Evolutionary conservation across 208 protist genomes (phyloP).

Genomic region (Wallacemonas sp.): DNA sequence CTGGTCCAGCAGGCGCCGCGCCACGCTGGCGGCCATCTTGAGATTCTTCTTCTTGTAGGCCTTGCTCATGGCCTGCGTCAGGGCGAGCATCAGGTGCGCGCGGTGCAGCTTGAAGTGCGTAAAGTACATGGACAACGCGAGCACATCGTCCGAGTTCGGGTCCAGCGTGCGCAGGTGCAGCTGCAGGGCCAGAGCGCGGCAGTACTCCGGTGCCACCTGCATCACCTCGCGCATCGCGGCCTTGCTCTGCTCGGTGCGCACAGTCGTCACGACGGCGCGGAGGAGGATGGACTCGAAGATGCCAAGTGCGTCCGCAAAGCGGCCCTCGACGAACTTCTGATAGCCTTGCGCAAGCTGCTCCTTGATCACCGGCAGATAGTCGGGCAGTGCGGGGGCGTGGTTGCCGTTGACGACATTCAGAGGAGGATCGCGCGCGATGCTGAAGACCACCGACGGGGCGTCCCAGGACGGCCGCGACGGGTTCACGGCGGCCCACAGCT

Average conservation of each 20-base stretch:
- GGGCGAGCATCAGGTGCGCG: constrained; percentile 87
- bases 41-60: constrained; percentile 94
- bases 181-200: constrained; percentile 76
- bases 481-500: constrained; percentile 78
- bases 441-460: constrained; percentile 41
- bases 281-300: constrained; percentile 88
- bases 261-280: constrained; percentile 76
- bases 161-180: constrained; percentile 68
- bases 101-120: constrained; percentile 96
- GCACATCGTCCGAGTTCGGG: constrained; percentile 41
- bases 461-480: constrained; percentile 41
- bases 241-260: constrained; percentile 60
- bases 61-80: constrained; percentile 94
- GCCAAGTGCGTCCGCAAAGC: constrained; percentile 88
- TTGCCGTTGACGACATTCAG: constrained; percentile 40
- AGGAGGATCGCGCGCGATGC: constrained; percentile 39
- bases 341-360: constrained; percentile 77
- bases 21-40: constrained; percentile 89
- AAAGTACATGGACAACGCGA: constrained; percentile 97
- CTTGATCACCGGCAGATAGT: constrained; percentile 75
- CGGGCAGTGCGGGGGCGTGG: constrained; percentile 44
- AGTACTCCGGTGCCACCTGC: constrained; percentile 68
- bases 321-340: constrained; percentile 85
- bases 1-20: constrained; percentile 93
- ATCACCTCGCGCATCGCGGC: constrained; percentile 57